A percentile compares a stretch with the other conserved stretches of the same genome.
phyloP scores from a whole-genome alignment of 805 yeast genomes.

The Myxozyma nipponensis region DNA sequence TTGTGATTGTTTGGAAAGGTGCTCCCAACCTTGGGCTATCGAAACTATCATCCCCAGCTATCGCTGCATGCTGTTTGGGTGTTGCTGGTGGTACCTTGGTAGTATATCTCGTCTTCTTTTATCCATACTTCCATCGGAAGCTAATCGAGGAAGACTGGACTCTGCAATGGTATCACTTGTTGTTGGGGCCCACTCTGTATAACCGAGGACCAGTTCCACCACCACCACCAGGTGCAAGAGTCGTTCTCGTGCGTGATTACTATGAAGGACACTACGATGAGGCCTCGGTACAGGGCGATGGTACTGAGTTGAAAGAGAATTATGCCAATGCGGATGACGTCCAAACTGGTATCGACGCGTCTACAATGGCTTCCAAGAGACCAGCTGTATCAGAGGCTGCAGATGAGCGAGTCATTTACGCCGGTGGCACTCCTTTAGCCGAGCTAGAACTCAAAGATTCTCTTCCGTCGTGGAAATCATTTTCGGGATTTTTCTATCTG shows the following conservation, averaged over 20 bases:
- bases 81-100: conserved; percentile 56
- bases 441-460: conserved; percentile 12
- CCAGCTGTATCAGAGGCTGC: neutral
- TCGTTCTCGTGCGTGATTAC: conserved; percentile 55
- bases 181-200: conserved; percentile 60
- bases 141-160: conserved; percentile 64
- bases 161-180: conserved; percentile 52
- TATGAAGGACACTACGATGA: conserved; percentile 54
- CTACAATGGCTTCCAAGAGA: conserved; percentile 15
- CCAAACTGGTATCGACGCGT: conserved; percentile 30
- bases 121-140: conserved; percentile 61
- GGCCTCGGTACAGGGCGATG: conserved; percentile 24
- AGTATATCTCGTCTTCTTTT: conserved; percentile 51
- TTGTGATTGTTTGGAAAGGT: conserved; percentile 79
- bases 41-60: conserved; percentile 50
- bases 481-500: conserved; percentile 10
- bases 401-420: neutral
- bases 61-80: conserved; percentile 58
- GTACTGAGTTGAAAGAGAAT: conserved; percentile 28
- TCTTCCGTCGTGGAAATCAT: conserved; percentile 16
- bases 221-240: conserved; percentile 51
- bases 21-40: conserved; percentile 63
- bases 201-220: conserved; percentile 60
- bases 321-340: conserved; percentile 29
- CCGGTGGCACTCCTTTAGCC: conserved; percentile 22